Evolutionary conservation across 805 yeast genomes (phyloP).

Genomic region (Nematodospora valgi): DNA sequence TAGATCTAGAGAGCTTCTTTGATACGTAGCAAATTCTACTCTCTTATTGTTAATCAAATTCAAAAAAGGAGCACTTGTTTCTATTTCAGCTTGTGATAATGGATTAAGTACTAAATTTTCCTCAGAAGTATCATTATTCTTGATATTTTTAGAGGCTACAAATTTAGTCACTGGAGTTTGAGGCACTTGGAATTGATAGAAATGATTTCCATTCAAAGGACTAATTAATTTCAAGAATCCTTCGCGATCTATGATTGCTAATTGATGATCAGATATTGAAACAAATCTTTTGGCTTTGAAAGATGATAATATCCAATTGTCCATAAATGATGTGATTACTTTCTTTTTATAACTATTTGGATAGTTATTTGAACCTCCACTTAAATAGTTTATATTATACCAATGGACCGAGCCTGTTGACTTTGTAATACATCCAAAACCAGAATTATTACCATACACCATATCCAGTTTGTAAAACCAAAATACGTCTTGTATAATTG

Average conservation of each 20-base stretch:
- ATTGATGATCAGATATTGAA: conserved; percentile 25
- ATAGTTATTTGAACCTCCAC: conserved; percentile 24
- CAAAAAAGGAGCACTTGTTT: conserved; percentile 45
- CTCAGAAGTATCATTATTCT: background rate
- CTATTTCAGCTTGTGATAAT: conserved; percentile 53
- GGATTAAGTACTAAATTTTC: conserved; percentile 17
- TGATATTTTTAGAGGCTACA: background rate
- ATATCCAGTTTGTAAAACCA: conserved; percentile 47
- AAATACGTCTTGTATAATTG: conserved; percentile 45
- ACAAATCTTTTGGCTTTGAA: conserved; percentile 25
- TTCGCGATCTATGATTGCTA: conserved; percentile 30
- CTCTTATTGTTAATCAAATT: conserved; percentile 28
- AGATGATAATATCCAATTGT: conserved; percentile 48
- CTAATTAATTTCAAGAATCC: conserved; percentile 31
- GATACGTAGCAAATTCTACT: conserved; percentile 28
- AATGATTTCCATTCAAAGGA: conserved; percentile 35
- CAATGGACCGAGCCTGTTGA: conserved; percentile 61
- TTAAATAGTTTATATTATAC: conserved; percentile 45
- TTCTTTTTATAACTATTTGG: conserved; percentile 22
- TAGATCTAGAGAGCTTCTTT: conserved; percentile 10
- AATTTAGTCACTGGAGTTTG: conserved; percentile 14
- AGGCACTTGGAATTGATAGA: conserved; percentile 43
- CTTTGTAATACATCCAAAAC: conserved; percentile 51
- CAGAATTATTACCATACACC: conserved; percentile 26
- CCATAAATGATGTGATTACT: conserved; percentile 18